Evolutionary conservation across 192 early-diverging fungal genomes (phyloP).

Genomic region (Podila epigama): DNA sequence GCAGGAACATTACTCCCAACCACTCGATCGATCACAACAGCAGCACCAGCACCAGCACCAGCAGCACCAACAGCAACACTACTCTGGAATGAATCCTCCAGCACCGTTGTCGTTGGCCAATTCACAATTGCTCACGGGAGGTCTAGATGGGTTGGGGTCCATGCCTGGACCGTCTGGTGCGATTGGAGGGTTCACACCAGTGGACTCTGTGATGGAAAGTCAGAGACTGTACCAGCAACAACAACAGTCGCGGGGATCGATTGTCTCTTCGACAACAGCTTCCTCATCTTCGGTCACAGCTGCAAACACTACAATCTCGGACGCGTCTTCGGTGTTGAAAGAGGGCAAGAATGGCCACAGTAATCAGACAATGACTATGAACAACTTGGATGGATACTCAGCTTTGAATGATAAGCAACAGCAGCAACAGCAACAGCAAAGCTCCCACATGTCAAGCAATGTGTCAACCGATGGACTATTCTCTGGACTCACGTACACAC

Average conservation of each 20-base stretch:
- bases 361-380: background rate
- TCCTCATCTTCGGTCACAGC: background rate
- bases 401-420: no score
- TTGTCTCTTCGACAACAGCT: background rate
- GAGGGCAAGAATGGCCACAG: background rate
- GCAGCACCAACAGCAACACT: conserved; percentile 15
- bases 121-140: conserved; percentile 15
- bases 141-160: background rate
- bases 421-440: background rate
- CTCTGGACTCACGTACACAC: background rate
- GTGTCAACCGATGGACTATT: background rate
- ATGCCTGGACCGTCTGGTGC: background rate
- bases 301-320: background rate
- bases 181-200: background rate
- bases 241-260: background rate
- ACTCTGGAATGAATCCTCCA: background rate
- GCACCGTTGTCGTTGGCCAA: background rate
- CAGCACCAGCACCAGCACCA: background rate
- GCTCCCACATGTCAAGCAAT: background rate
- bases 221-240: background rate
- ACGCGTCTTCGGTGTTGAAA: background rate
- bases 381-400: no score
- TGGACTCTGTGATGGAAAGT: background rate
- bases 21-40: background rate
- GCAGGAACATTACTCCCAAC: no score